phyloP scores from a whole-genome alignment of 2,329 filamentous ascomycete species.

The Aspergillus pseudotamarii region DNA sequence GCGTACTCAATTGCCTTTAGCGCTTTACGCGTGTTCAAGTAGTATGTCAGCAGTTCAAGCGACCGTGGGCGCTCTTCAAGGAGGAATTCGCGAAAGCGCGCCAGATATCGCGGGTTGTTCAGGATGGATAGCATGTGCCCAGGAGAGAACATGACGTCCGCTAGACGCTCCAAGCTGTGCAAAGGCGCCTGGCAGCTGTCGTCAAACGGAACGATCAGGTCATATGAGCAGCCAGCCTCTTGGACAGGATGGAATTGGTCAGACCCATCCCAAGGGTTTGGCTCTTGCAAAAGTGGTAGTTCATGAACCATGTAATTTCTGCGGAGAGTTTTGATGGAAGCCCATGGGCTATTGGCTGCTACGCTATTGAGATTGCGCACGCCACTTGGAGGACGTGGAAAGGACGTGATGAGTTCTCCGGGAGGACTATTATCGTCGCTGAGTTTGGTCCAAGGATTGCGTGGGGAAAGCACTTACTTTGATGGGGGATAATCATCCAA shows the following conservation, averaged over 20 bases:
- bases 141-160: constrained; percentile 66
- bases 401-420: constrained; percentile 26
- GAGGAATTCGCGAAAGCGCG: constrained; percentile 70
- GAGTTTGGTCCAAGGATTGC: background rate
- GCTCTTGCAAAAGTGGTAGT: constrained; percentile 31
- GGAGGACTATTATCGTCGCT: constrained; percentile 8
- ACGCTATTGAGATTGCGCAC: constrained; percentile 17
- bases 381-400: constrained; percentile 27
- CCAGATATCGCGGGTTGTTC: constrained; percentile 62
- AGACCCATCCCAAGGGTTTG: constrained; percentile 28
- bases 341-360: constrained; percentile 19
- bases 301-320: constrained; percentile 30
- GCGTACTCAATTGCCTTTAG: constrained; percentile 71
- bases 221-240: constrained; percentile 38
- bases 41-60: constrained; percentile 69
- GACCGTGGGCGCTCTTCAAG: constrained; percentile 62
- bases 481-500: constrained; percentile 6
- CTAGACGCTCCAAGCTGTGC: constrained; percentile 64
- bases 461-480: background rate
- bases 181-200: constrained; percentile 29
- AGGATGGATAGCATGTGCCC: constrained; percentile 69
- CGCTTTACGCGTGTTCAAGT: constrained; percentile 71
- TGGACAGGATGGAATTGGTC: constrained; percentile 33
- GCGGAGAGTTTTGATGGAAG: constrained; percentile 32
- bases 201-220: constrained; percentile 35